Conservation (phyloP, 352 stramenopile genomes). For the Chrysophaeum taylorii region DNA sequence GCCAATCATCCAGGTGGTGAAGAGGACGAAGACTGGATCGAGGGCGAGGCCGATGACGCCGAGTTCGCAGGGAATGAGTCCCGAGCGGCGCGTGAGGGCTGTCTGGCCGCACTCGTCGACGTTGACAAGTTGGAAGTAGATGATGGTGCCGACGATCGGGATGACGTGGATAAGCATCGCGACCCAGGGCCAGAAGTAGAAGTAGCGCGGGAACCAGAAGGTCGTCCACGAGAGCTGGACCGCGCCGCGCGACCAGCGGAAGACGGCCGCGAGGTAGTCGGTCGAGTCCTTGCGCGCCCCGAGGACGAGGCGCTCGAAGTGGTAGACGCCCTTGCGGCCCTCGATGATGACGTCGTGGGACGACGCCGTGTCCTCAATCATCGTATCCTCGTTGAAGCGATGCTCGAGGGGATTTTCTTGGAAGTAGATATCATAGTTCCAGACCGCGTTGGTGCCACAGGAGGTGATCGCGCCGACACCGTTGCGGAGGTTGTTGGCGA, state of each 20-base stretch:
- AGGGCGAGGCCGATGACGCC: not conserved
- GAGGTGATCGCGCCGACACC: conserved; percentile 10
- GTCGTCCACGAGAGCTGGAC: conserved; percentile 9
- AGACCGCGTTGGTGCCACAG: conserved; percentile 10
- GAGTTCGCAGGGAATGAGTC: not conserved
- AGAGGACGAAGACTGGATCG: conserved; percentile 5
- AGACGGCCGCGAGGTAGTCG: conserved; percentile 10
- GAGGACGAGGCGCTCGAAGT: not conserved
- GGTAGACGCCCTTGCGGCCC: conserved; percentile 11
- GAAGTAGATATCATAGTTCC: not conserved
- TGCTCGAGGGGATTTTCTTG: not conserved
- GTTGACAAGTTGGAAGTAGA: not conserved
- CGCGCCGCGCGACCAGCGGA: conserved; percentile 1
- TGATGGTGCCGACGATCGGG: not conserved
- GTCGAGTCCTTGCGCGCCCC: conserved; percentile 2
- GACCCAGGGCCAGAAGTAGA: not conserved
- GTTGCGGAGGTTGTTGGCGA: conserved; percentile 1
- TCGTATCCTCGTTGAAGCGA: conserved; percentile 10
- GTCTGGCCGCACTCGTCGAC: conserved; percentile 3
- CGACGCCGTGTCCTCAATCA: conserved; percentile 15
- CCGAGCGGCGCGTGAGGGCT: not conserved
- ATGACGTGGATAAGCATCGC: not conserved
- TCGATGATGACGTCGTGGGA: conserved; percentile 10
- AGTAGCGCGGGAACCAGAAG: conserved; percentile 1
- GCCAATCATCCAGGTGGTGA: not conserved